phyloP scores from a whole-genome alignment of 2,329 filamentous ascomycete species.

The Mollisia scopiformis region DNA sequence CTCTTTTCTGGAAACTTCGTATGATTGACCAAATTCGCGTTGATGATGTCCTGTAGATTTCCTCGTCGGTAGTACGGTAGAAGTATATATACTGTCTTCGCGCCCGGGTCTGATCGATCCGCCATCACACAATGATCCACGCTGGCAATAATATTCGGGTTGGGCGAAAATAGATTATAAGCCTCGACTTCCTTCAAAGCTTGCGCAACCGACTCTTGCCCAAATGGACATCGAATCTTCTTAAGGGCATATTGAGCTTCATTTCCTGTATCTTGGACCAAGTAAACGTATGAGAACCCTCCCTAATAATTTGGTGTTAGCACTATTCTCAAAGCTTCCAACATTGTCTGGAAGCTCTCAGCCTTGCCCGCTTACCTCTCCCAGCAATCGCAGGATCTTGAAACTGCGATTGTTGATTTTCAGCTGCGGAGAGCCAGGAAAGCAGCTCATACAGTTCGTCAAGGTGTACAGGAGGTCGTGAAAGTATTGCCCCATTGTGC shows the following conservation, averaged over 20 bases:
- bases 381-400: constrained; percentile 91
- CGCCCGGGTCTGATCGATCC: constrained; percentile 67
- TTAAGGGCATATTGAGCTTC: constrained; percentile 92
- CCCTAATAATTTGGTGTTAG: constrained; percentile 56
- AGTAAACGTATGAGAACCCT: constrained; percentile 98
- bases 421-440: constrained; percentile 89
- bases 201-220: constrained; percentile 91
- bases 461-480: constrained; percentile 90
- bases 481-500: constrained; percentile 77
- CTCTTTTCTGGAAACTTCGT: constrained; percentile 84
- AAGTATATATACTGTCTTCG: constrained; percentile 95
- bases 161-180: constrained; percentile 84
- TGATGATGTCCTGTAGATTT: constrained; percentile 97
- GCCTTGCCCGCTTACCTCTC: constrained; percentile 66
- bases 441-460: constrained; percentile 94
- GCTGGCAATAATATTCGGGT: constrained; percentile 83
- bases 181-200: constrained; percentile 98
- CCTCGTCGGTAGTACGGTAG: constrained; percentile 94
- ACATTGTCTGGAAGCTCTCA: background rate
- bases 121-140: constrained; percentile 82
- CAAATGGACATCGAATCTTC: constrained; percentile 98
- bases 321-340: background rate
- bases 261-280: constrained; percentile 87
- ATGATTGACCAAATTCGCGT: constrained; percentile 96
- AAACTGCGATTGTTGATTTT: constrained; percentile 95